Conservation (phyloP, 495 filamentous ascomycete genomes). For the Lasiosphaeria hispida region DNA sequence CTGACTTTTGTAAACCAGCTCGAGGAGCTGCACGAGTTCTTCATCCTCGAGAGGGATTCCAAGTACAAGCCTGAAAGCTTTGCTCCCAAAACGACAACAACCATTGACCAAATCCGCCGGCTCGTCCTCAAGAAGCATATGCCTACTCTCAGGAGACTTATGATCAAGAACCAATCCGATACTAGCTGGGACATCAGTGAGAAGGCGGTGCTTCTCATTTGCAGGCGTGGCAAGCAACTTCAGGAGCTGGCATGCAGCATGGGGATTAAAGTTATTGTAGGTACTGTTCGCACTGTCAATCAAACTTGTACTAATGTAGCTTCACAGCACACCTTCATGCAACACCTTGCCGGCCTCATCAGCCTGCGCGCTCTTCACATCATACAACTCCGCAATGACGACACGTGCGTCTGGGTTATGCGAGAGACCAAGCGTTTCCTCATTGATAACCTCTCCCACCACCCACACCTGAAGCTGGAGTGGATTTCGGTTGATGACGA, state of each 20-base stretch:
- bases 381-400: conserved; percentile 47
- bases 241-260: conserved; percentile 55
- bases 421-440: conserved; percentile 51
- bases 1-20: conserved; percentile 50
- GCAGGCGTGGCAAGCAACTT: conserved; percentile 43
- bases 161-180: conserved; percentile 51
- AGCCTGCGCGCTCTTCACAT: conserved; percentile 54
- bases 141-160: conserved; percentile 38
- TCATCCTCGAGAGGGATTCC: conserved; percentile 52
- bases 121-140: conserved; percentile 49
- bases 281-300: conserved; percentile 19
- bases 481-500: conserved; percentile 51
- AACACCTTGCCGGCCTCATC: conserved; percentile 43
- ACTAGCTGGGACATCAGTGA: conserved; percentile 54
- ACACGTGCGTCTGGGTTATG: conserved; percentile 48
- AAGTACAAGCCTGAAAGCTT: conserved; percentile 51
- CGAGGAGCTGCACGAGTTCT: conserved; percentile 52
- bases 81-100: conserved; percentile 42
- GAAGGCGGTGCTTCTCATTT: conserved; percentile 48
- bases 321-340: conserved; percentile 51
- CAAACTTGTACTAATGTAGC: conserved; percentile 1
- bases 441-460: conserved; percentile 52
- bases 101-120: conserved; percentile 52
- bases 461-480: conserved; percentile 50
- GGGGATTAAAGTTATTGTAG: conserved; percentile 49